Evolutionary conservation across 1,139 yeast species (phyloP).

Genomic region (Maudiozyma humilis): DNA sequence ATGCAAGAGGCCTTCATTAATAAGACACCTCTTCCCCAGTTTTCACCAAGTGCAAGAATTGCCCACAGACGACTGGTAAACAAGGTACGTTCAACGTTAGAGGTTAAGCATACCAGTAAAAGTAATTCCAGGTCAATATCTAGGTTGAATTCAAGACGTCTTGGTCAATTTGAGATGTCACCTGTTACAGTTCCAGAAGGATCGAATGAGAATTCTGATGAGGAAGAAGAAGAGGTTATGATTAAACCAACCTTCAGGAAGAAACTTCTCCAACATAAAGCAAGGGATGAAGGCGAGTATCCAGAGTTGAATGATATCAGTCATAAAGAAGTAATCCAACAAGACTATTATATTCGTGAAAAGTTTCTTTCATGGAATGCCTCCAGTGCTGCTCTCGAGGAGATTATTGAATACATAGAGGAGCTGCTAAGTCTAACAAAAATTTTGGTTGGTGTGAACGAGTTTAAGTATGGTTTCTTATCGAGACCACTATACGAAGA

Average conservation of each 20-base stretch:
- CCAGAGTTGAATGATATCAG: background rate
- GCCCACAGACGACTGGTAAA: constrained; percentile 40
- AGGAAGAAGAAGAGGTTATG: constrained; percentile 5
- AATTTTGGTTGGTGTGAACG: constrained; percentile 40
- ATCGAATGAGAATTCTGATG: constrained; percentile 5
- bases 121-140: background rate
- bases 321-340: constrained; percentile 11
- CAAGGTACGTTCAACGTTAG: constrained; percentile 34
- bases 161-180: background rate
- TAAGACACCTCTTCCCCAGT: constrained; percentile 43
- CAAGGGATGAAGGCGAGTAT: background rate
- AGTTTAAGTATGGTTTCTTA: constrained; percentile 43
- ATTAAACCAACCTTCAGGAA: background rate
- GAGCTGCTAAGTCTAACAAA: constrained; percentile 38
- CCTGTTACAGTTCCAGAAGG: background rate
- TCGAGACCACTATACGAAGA: constrained; percentile 40
- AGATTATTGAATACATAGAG: constrained; percentile 42
- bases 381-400: constrained; percentile 41
- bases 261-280: background rate
- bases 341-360: constrained; percentile 31
- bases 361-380: constrained; percentile 46
- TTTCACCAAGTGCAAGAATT: constrained; percentile 41
- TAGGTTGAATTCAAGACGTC: background rate
- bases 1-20: constrained; percentile 37
- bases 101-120: constrained; percentile 12